Evolutionary conservation across 768 basidiomycete species (phyloP).

Genomic region (Boletus huronensis): DNA sequence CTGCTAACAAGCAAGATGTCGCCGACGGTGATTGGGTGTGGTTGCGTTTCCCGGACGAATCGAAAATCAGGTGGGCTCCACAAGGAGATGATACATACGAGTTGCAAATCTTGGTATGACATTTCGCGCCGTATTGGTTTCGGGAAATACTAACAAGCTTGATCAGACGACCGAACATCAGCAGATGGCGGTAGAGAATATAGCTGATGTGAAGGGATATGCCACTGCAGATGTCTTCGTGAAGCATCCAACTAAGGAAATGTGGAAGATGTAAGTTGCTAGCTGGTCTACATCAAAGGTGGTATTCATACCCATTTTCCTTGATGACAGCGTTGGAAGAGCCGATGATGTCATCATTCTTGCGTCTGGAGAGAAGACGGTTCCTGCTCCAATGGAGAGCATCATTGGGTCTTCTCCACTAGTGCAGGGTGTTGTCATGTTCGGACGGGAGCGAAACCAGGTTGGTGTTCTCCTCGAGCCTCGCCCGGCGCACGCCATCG

Average conservation of each 20-base stretch:
- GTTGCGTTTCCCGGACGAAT: constrained; percentile 24
- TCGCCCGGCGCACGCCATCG: constrained; percentile 9
- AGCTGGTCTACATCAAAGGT: neutral
- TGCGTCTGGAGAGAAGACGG: constrained; percentile 19
- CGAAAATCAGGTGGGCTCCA: constrained; percentile 29
- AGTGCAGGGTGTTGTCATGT: constrained; percentile 30
- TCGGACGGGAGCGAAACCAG: constrained; percentile 33
- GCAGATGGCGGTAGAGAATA: constrained; percentile 29
- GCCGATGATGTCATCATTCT: constrained; percentile 35
- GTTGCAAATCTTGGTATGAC: constrained; percentile 35
- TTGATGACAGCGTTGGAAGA: constrained; percentile 28
- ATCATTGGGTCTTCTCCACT: constrained; percentile 22
- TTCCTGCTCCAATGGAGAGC: constrained; percentile 28
- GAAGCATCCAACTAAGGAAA: constrained; percentile 41
- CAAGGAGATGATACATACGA: constrained; percentile 37
- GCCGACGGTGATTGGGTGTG: constrained; percentile 36
- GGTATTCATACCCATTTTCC: neutral
- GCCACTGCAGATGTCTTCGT: constrained; percentile 42
- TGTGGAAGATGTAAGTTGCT: constrained; percentile 34
- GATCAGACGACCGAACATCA: neutral
- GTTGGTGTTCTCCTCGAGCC: constrained; percentile 35
- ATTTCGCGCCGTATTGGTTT: neutral
- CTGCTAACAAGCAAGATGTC: constrained; percentile 2
- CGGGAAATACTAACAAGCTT: neutral
- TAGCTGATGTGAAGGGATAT: constrained; percentile 39